A percentile compares a stretch with the other conserved stretches of the same genome.
Conservation (phyloP, 2,329 filamentous ascomycete species). For the Cladosporium oxysporum region DNA sequence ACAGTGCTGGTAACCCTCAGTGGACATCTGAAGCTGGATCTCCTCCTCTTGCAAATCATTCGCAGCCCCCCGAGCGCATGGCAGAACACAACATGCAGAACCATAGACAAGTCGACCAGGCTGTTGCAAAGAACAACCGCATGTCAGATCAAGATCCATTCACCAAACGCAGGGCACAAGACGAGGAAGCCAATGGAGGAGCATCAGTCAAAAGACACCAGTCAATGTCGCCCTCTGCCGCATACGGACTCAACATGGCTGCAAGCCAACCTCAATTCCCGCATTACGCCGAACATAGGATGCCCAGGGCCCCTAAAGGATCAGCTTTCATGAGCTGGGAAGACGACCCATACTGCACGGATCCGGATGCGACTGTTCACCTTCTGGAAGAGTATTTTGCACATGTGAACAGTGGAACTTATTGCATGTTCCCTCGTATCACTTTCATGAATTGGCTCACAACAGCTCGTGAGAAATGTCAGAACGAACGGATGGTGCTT, state of each 20-base stretch:
- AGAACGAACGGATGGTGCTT: conserved; percentile 58
- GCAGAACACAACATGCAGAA: conserved; percentile 24
- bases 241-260: background rate
- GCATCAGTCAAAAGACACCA: conserved; percentile 34
- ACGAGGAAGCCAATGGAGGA: conserved; percentile 28
- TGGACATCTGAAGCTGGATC: conserved; percentile 26
- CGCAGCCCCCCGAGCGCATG: conserved; percentile 15
- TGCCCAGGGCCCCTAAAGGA: background rate
- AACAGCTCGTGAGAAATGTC: conserved; percentile 43
- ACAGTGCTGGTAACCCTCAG: conserved; percentile 26
- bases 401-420: conserved; percentile 57
- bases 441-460: conserved; percentile 61
- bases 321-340: conserved; percentile 39
- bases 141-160: conserved; percentile 28
- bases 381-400: conserved; percentile 59
- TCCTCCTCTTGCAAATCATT: conserved; percentile 25
- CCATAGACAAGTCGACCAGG: conserved; percentile 1
- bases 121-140: background rate
- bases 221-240: conserved; percentile 30
- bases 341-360: conserved; percentile 55
- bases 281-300: background rate
- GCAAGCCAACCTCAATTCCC: background rate
- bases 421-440: conserved; percentile 57
- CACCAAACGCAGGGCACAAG: conserved; percentile 32
- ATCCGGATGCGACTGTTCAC: conserved; percentile 52